Percentiles rank a stretch among this genome's conserved stretches.
phyloP scores from a whole-genome alignment of 768 basidiomycete species.

The Nidularia sp. region DNA sequence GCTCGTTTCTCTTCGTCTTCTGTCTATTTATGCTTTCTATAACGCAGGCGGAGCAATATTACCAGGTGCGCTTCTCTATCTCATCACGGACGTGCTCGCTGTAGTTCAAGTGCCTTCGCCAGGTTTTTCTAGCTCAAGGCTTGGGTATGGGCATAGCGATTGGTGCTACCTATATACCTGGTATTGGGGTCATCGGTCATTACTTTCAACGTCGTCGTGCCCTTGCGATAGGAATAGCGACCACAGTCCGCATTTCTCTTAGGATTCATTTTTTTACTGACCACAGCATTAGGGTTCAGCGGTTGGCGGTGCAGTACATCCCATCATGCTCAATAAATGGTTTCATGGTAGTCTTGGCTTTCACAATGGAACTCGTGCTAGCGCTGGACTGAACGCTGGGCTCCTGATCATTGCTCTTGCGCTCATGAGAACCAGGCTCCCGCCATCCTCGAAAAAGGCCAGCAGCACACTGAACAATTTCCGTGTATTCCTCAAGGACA shows the following conservation, averaged over 20 bases:
- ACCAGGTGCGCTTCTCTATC: constrained; percentile 2
- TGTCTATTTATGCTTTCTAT: constrained; percentile 26
- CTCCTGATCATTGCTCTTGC: not conserved
- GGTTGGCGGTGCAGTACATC: not conserved
- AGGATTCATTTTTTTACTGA: no score
- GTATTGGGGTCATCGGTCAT: constrained; percentile 38
- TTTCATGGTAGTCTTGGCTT: constrained; percentile 1
- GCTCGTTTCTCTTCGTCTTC: constrained; percentile 7
- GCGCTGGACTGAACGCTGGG: not conserved
- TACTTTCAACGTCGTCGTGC: constrained; percentile 44
- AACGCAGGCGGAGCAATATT: constrained; percentile 14
- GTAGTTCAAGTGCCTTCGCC: constrained; percentile 15
- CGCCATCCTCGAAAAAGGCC: not conserved
- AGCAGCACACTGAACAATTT: not conserved
- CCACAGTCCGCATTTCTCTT: constrained; percentile 12
- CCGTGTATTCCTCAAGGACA: not conserved
- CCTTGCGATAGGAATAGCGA: constrained; percentile 48
- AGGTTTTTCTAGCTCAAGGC: constrained; percentile 44
- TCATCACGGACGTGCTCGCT: not conserved
- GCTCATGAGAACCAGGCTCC: not conserved
- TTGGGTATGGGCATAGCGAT: constrained; percentile 30
- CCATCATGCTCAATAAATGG: constrained; percentile 3
- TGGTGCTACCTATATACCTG: constrained; percentile 24
- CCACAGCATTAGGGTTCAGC: no score
- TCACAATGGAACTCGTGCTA: constrained; percentile 2